Evolutionary conservation across 2,329 filamentous ascomycete species (phyloP).

Genomic region (Sclerotinia nivalis): DNA sequence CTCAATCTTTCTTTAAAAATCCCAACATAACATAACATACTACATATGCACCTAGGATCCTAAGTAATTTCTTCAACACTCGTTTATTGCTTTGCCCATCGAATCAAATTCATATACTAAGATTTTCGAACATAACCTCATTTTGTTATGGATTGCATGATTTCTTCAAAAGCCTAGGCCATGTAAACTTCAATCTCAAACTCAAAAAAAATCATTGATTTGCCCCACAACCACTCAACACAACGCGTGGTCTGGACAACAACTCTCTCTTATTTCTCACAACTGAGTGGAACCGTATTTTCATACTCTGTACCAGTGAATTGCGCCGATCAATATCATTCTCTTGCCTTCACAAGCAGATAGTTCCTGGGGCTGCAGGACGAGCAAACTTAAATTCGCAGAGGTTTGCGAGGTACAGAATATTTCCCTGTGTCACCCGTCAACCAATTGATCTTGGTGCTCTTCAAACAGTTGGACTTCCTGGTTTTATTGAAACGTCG

Average conservation of each 20-base stretch:
- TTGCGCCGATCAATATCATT: neutral
- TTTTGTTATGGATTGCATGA: neutral
- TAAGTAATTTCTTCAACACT: neutral
- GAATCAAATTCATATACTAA: neutral
- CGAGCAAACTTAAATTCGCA: neutral
- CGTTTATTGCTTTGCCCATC: neutral
- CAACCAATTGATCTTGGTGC: neutral
- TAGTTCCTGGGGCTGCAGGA: neutral
- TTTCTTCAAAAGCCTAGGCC: neutral
- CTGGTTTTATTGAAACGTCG: neutral
- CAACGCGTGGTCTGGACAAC: neutral
- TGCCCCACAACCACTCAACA: conserved; percentile 7
- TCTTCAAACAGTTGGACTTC: neutral
- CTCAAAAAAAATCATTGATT: neutral
- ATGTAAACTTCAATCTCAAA: neutral
- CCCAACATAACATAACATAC: neutral
- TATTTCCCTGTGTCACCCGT: neutral
- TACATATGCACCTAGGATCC: neutral
- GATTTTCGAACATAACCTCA: too few relatives aligned
- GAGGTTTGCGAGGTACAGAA: neutral
- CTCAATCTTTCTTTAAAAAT: neutral
- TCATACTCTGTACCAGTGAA: conserved; percentile 3
- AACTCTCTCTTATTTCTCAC: neutral
- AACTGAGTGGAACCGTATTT: conserved; percentile 3
- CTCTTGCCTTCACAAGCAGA: neutral